These are phyloP conservation scores for Pseudogymnoascus sp. DNA, from an alignment of 2,329 filamentous ascomycete genomes.

Conservation along the genomic window DNA sequence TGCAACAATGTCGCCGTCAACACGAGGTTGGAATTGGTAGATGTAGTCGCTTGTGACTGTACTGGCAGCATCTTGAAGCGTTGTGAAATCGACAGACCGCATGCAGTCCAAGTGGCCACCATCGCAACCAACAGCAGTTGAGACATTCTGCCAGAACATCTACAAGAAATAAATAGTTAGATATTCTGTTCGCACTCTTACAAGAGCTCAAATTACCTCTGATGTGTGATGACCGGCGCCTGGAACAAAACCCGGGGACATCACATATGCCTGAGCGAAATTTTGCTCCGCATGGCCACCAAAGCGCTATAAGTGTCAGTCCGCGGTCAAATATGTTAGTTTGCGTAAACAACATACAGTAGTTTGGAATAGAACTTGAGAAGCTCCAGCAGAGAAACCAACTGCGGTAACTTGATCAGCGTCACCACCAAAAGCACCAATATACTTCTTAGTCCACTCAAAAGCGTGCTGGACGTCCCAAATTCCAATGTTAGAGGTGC, in stretches of 20 bases:
- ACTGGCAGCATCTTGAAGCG: constrained; percentile 25
- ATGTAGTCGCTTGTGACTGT: constrained; percentile 23
- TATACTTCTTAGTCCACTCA: constrained; percentile 42
- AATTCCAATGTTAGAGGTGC: constrained; percentile 19
- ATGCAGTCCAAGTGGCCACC: constrained; percentile 28
- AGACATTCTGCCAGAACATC: constrained; percentile 27
- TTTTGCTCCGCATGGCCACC: constrained; percentile 28
- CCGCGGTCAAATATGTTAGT: neutral
- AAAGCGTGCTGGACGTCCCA: constrained; percentile 39
- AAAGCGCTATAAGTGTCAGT: constrained; percentile 20
- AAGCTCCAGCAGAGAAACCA: constrained; percentile 44
- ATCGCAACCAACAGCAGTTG: constrained; percentile 26
- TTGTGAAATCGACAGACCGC: constrained; percentile 26
- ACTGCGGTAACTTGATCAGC: constrained; percentile 38
- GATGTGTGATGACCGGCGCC: constrained; percentile 32
- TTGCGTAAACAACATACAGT: constrained; percentile 17
- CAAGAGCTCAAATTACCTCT: constrained; percentile 16
- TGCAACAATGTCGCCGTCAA: constrained; percentile 31
- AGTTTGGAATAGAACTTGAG: constrained; percentile 31
- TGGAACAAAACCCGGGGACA: constrained; percentile 30
- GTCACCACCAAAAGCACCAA: constrained; percentile 40
- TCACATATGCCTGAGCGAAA: constrained; percentile 28
- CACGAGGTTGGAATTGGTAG: constrained; percentile 32
- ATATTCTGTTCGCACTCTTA: neutral
- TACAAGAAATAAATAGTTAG: neutral